Percentiles rank a stretch among this genome's conserved stretches.
Conservation (phyloP, 2,329 filamentous ascomycete species). For the Colletotrichum tropicale region DNA sequence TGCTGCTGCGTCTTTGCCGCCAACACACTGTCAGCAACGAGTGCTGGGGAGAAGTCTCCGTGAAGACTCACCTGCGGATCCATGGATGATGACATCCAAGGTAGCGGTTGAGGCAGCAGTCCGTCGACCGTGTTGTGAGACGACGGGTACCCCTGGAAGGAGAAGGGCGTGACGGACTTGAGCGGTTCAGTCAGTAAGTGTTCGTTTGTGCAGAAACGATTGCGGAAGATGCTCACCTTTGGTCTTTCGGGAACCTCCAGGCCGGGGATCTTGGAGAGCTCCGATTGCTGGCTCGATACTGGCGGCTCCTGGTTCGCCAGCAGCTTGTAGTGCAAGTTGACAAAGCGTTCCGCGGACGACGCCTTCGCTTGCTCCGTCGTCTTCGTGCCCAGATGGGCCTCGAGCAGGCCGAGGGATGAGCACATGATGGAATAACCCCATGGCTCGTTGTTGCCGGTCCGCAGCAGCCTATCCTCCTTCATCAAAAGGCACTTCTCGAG, state of each 20-base stretch:
- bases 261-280: slow-evolving; percentile 28
- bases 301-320: slow-evolving; percentile 58
- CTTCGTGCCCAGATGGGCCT: slow-evolving; percentile 64
- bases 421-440: slow-evolving; percentile 71
- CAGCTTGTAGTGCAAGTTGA: slow-evolving; percentile 62
- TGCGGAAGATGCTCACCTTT: slow-evolving; percentile 36
- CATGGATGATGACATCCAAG: slow-evolving; percentile 33
- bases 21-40: slow-evolving; percentile 20
- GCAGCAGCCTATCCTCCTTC: slow-evolving; percentile 64
- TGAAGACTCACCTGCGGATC: slow-evolving; percentile 27
- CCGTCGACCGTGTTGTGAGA: slow-evolving; percentile 19
- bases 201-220: not conserved
- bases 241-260: slow-evolving; percentile 39
- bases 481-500: slow-evolving; percentile 65
- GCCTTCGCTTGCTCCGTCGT: slow-evolving; percentile 62
- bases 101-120: slow-evolving; percentile 30
- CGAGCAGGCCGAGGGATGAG: slow-evolving; percentile 61
- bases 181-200: not conserved
- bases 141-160: slow-evolving; percentile 29
- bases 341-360: slow-evolving; percentile 62
- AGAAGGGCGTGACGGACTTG: slow-evolving; percentile 47
- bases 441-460: slow-evolving; percentile 68
- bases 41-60: slow-evolving; percentile 18
- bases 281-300: slow-evolving; percentile 33
- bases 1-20: slow-evolving; percentile 32